Conservation (phyloP, 139 green algal genomes). For the Chlorella sp. region DNA sequence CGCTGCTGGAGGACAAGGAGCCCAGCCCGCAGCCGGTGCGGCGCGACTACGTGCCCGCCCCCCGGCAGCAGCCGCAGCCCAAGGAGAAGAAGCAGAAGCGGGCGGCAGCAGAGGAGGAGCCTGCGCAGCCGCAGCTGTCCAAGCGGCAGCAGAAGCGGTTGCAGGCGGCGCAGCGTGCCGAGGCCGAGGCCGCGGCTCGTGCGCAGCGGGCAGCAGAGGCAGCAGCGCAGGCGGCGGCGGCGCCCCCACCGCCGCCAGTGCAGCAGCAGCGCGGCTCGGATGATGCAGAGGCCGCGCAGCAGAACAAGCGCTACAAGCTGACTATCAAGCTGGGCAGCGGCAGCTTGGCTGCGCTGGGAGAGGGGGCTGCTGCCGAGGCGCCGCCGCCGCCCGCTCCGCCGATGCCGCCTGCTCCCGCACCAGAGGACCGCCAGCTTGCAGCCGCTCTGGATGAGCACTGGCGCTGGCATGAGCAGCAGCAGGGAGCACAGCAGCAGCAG, state of each 20-base stretch:
- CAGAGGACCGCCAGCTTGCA: background rate
- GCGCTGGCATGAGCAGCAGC: conserved; percentile 12
- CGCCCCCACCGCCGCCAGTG: background rate
- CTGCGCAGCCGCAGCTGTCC: background rate
- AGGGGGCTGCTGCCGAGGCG: background rate
- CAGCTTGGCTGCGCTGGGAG: background rate
- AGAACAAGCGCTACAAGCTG: conserved; percentile 5
- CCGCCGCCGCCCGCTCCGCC: no score
- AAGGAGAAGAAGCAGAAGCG: background rate
- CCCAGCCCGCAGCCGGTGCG: background rate
- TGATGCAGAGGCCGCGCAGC: conserved; percentile 4
- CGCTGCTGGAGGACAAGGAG: conserved; percentile 6
- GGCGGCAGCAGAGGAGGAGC: background rate
- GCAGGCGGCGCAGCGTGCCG: conserved; percentile 3
- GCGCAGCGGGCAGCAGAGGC: background rate
- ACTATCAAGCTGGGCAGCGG: background rate
- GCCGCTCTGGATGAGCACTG: conserved; percentile 5
- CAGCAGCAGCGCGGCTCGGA: background rate
- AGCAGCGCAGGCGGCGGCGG: background rate
- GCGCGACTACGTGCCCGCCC: background rate
- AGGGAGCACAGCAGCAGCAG: background rate
- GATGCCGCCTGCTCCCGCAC: background rate
- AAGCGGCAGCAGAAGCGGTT: conserved; percentile 4
- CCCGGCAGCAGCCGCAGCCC: conserved; percentile 8
- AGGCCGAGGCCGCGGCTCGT: background rate